Percentiles rank a stretch among this genome's conserved stretches.
Evolutionary conservation across 495 filamentous ascomycete species (phyloP).

Genomic region (Halenospora varia): DNA sequence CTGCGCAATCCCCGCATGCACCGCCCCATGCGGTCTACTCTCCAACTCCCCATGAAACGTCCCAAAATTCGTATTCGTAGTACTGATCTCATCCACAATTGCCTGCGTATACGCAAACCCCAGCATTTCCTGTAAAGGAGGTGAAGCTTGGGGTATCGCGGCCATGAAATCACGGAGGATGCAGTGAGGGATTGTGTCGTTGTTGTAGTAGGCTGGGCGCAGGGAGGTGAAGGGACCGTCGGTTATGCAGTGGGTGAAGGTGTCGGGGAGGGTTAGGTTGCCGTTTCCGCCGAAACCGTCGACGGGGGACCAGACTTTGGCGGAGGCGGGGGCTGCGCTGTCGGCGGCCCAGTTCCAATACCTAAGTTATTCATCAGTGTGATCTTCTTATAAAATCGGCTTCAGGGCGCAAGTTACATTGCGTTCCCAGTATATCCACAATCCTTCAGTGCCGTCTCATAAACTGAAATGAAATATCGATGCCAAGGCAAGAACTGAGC

Average conservation of each 20-base stretch:
- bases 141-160: neutral
- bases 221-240: slow-evolving; percentile 25
- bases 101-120: slow-evolving; percentile 4
- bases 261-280: neutral
- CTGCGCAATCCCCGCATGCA: slow-evolving; percentile 18
- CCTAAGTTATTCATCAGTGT: neutral
- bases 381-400: neutral
- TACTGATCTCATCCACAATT: neutral
- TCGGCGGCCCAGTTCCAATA: slow-evolving; percentile 15
- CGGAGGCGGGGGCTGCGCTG: neutral
- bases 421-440: slow-evolving; percentile 59
- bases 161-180: slow-evolving; percentile 16
- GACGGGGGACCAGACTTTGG: neutral
- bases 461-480: slow-evolving; percentile 59
- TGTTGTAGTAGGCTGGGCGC: slow-evolving; percentile 5
- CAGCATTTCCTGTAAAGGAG: slow-evolving; percentile 3
- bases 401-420: slow-evolving; percentile 1
- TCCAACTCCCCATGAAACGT: slow-evolving; percentile 12
- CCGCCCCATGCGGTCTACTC: slow-evolving; percentile 15
- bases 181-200: slow-evolving; percentile 19
- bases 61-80: neutral
- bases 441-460: slow-evolving; percentile 63
- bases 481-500: slow-evolving; percentile 62
- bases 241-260: slow-evolving; percentile 11
- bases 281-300: slow-evolving; percentile 10